Percentiles rank a stretch among this genome's conserved stretches.
Conservation (phyloP, 805 yeast genomes). For the Nakazawaea wickerhamii region DNA sequence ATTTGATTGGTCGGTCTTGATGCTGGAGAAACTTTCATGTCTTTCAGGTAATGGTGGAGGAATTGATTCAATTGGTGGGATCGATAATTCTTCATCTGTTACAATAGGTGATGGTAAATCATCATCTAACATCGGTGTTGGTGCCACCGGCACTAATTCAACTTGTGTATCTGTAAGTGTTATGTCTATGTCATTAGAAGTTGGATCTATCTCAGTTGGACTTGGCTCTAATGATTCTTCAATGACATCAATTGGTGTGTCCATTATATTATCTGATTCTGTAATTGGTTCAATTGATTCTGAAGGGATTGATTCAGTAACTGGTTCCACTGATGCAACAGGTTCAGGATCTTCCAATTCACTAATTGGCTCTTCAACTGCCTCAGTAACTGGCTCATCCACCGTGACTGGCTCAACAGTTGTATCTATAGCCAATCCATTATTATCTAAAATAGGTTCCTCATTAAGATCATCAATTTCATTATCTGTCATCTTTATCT, state of each 20-base stretch:
- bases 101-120: not conserved
- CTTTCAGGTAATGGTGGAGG: slow-evolving; percentile 10
- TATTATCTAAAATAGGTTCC: no score
- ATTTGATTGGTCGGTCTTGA: slow-evolving; percentile 3
- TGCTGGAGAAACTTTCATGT: slow-evolving; percentile 6
- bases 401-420: no score
- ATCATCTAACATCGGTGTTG: not conserved
- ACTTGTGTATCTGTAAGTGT: not conserved
- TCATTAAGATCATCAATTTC: no score
- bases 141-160: not conserved
- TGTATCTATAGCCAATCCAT: no score
- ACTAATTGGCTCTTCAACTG: no score
- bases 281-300: not conserved
- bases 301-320: not conserved
- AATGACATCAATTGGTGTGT: not conserved
- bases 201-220: not conserved
- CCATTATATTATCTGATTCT: slow-evolving; percentile 12
- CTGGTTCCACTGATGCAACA: not conserved
- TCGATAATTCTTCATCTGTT: not conserved
- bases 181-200: not conserved
- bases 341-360: no score
- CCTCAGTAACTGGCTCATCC: no score
- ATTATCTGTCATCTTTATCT: no score
- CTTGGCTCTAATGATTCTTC: not conserved
- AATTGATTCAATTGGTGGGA: not conserved